These are phyloP conservation scores for Scleroderma bovista DNA, from an alignment of 768 basidiomycete genomes.

Conservation along the genomic window DNA sequence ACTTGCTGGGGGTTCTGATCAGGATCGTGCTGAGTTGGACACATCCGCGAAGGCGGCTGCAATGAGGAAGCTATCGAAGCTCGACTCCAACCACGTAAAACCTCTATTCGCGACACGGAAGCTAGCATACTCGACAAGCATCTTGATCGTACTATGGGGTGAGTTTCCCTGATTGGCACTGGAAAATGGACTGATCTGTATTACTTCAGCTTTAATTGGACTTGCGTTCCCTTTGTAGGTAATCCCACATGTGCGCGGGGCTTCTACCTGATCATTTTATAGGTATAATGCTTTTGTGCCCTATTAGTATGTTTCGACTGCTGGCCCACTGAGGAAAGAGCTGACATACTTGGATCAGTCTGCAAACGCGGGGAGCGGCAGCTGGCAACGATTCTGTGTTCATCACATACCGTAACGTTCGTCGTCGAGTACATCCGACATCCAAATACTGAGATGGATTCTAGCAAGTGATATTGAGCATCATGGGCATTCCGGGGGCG, in stretches of 20 bases:
- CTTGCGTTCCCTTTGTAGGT: slow-evolving; percentile 66
- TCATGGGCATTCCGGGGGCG: slow-evolving; percentile 54
- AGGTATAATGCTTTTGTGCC: slow-evolving; percentile 51
- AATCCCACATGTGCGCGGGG: not conserved
- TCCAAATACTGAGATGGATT: slow-evolving; percentile 5
- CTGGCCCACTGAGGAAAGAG: not conserved
- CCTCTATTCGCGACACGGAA: slow-evolving; percentile 46
- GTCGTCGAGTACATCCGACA: not conserved
- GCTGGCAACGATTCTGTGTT: slow-evolving; percentile 67
- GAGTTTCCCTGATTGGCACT: not conserved
- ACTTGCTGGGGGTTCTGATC: not conserved
- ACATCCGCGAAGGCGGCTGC: slow-evolving; percentile 34
- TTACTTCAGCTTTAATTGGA: slow-evolving; percentile 57
- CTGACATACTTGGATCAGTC: slow-evolving; percentile 31
- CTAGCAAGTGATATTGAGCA: slow-evolving; percentile 52
- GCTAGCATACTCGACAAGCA: slow-evolving; percentile 44
- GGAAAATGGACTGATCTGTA: not conserved
- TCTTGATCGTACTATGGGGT: slow-evolving; percentile 54
- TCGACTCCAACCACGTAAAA: slow-evolving; percentile 40
- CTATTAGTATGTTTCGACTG: slow-evolving; percentile 35
- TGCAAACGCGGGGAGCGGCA: slow-evolving; percentile 58
- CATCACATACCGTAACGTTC: slow-evolving; percentile 69
- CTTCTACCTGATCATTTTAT: not conserved
- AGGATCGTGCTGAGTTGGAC: slow-evolving; percentile 20
- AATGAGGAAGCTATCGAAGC: slow-evolving; percentile 33